Evolutionary conservation across 2,329 filamentous ascomycete genomes (phyloP).

Genomic region (Apiospora pterosperma): DNA sequence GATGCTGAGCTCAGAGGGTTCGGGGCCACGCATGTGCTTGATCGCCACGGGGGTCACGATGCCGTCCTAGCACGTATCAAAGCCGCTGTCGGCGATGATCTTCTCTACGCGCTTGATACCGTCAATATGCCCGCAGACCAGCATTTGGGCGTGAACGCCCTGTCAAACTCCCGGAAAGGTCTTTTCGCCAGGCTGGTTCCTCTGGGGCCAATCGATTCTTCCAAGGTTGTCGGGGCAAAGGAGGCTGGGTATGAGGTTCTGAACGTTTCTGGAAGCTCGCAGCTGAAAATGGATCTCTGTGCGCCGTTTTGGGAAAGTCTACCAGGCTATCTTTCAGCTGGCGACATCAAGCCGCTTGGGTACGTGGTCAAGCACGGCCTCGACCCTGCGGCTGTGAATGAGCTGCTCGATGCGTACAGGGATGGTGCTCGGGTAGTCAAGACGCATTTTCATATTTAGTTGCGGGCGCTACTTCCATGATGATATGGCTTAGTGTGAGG

Average conservation of each 20-base stretch:
- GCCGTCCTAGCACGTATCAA: constrained; percentile 28
- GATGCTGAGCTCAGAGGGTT: constrained; percentile 26
- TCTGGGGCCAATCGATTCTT: not conserved
- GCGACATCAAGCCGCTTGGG: not conserved
- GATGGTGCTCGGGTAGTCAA: not conserved
- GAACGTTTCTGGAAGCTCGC: not conserved
- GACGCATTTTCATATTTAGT: not conserved
- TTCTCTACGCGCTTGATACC: constrained; percentile 34
- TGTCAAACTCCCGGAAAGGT: not conserved
- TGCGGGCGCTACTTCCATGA: too few species aligned
- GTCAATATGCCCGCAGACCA: constrained; percentile 23
- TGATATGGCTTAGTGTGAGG: too few species aligned
- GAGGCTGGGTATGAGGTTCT: not conserved
- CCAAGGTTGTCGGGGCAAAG: not conserved
- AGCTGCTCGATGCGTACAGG: not conserved
- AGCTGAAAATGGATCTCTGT: not conserved
- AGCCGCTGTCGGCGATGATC: constrained; percentile 33
- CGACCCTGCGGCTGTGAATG: not conserved
- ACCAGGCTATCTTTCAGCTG: not conserved
- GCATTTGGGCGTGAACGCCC: constrained; percentile 17
- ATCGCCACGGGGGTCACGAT: constrained; percentile 31
- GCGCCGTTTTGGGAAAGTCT: not conserved
- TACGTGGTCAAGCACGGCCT: not conserved
- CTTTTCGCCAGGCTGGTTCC: not conserved
- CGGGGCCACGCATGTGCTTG: constrained; percentile 39